Base-by-base conservation (phyloP, 106 monocot genomes). In the Amphibolis antarctica region DNA sequence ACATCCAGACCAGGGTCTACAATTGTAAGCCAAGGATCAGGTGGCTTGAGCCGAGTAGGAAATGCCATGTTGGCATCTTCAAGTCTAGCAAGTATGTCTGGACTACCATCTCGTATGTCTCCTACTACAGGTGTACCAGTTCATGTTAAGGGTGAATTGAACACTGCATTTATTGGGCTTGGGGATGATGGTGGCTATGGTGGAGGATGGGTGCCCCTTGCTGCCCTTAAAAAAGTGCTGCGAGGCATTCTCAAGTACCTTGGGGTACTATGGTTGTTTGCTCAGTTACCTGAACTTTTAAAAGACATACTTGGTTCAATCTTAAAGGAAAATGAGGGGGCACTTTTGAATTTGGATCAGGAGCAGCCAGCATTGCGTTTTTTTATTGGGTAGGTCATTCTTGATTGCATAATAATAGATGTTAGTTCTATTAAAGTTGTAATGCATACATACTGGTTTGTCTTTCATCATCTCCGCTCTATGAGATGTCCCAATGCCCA, bases 121-220 rank as follows among this genome's bases (percentile, higher is more conserved):
- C 75, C 80, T 42, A 78, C 83, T 49, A 69, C 86, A 53, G 78
- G 88, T 65, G 81, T 94, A 12, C 85, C 91, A 9, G 77, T 88
- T 53, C 91, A 91, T 69, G 75, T 87, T 62, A 87, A 83, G 81
- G 98, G 91, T 49, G 98, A 99, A 44, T 77, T 99, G 30, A 99
- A 99, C 53, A 88, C 91, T 56, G 85, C 91, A 44, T 99, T 99
- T 55, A 88, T 99, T 70, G 98, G 91, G 20, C 98, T 91, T 51
- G 98, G 91, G 25, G 98, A 99, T 77, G 98, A 99, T 85, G 98
- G 98, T 46, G 98, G 98, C 55, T 99, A 99, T 71, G 98, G 91
- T 49, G 98, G 98, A 73, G 91, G 87, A 46, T 99, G 98, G 98
- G 98, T 99, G 67, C 98, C 98, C 12, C 82, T 91, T 54, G 98